Percentiles rank a stretch among this genome's conserved stretches.
Evolutionary conservation across 768 basidiomycete genomes (phyloP).

Genomic region (Suillus cothurnatus): DNA sequence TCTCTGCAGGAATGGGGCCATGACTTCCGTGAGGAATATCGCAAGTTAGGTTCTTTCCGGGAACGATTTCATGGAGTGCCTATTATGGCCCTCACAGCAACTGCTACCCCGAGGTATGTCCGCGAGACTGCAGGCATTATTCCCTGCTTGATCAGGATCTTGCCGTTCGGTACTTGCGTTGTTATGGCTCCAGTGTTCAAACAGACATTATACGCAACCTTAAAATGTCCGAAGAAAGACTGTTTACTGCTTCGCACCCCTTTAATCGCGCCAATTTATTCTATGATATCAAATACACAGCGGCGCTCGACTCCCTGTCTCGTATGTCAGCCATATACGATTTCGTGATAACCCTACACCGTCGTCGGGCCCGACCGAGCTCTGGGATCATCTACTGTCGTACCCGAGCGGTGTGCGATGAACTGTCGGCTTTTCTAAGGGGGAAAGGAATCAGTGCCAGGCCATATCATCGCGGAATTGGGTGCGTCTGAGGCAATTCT

Average conservation of each 20-base stretch:
- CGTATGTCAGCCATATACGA: constrained; percentile 68
- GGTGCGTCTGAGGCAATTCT: constrained; percentile 34
- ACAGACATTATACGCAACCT: constrained; percentile 71
- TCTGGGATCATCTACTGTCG: constrained; percentile 83
- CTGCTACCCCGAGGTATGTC: constrained; percentile 69
- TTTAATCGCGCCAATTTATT: constrained; percentile 82
- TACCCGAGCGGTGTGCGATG: constrained; percentile 65
- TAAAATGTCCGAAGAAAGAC: constrained; percentile 53
- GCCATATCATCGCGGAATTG: constrained; percentile 77
- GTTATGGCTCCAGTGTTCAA: constrained; percentile 55
- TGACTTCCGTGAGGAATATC: constrained; percentile 75
- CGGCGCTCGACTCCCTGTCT: constrained; percentile 48
- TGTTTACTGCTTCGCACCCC: constrained; percentile 71
- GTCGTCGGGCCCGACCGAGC: constrained; percentile 57
- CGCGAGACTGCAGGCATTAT: neutral
- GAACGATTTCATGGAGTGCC: constrained; percentile 67
- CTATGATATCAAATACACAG: constrained; percentile 76
- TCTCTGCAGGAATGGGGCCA: constrained; percentile 77
- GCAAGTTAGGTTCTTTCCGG: constrained; percentile 71
- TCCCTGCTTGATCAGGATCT: neutral
- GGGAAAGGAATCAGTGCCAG: constrained; percentile 65
- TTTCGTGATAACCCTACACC: constrained; percentile 66
- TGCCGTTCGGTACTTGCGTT: neutral
- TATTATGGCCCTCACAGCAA: constrained; percentile 87
- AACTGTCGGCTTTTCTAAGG: constrained; percentile 63